Evolutionary conservation across 257 asterid genomes (phyloP).

Genomic region (Nicotiana attenuata): DNA sequence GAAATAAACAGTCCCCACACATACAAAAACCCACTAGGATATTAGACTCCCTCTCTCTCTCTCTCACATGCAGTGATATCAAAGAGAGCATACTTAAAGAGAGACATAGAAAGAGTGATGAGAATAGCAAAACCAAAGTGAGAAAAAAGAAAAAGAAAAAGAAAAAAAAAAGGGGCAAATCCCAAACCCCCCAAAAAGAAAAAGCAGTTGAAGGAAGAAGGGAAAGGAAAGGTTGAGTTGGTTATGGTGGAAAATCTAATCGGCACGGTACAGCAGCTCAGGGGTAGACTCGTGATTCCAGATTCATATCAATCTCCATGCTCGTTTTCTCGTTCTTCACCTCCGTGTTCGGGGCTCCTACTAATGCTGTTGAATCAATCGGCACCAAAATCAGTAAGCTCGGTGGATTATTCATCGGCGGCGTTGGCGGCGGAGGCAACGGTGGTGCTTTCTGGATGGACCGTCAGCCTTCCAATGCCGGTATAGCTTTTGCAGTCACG

Average conservation of each 20-base stretch:
- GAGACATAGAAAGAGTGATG: constrained; percentile 22
- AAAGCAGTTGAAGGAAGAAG: constrained; percentile 16
- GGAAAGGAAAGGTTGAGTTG: constrained; percentile 32
- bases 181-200: background rate
- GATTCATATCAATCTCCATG: background rate
- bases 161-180: background rate
- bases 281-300: constrained; percentile 39
- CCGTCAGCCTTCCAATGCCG: constrained; percentile 42
- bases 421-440: constrained; percentile 22
- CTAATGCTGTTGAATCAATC: constrained; percentile 29
- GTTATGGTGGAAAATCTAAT: constrained; percentile 58
- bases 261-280: constrained; percentile 29
- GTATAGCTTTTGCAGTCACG: constrained; percentile 60
- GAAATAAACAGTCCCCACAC: constrained; percentile 11
- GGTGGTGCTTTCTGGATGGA: constrained; percentile 35
- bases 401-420: constrained; percentile 19
- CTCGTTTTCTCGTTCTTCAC: constrained; percentile 18
- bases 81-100: background rate
- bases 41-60: too few species aligned
- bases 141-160: background rate
- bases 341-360: constrained; percentile 4
- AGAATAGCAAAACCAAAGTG: constrained; percentile 20
- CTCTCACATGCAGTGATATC: background rate
- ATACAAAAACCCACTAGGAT: background rate
- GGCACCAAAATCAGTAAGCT: constrained; percentile 18